phyloP scores from a whole-genome alignment of 192 early-diverging fungal species.

The Coemansia sp. region DNA sequence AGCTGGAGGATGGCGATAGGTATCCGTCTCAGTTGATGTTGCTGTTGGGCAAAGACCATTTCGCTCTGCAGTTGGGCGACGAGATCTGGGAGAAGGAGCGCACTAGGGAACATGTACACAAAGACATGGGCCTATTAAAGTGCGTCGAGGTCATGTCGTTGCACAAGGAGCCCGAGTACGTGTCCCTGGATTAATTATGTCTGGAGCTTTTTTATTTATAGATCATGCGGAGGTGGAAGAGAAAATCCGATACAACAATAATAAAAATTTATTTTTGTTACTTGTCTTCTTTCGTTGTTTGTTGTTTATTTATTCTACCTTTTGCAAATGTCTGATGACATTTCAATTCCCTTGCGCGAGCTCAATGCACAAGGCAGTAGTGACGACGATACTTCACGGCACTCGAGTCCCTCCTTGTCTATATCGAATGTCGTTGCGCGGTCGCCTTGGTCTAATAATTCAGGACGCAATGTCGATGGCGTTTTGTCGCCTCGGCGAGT shows the following conservation, averaged over 20 bases:
- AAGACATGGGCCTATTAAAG: slow-evolving; percentile 35
- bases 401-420: neutral
- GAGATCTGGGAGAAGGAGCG: slow-evolving; percentile 30
- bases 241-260: neutral
- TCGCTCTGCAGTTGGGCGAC: slow-evolving; percentile 29
- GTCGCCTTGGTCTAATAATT: neutral
- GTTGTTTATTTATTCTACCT: neutral
- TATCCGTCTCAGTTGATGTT: slow-evolving; percentile 37
- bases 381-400: neutral
- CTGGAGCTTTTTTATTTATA: neutral
- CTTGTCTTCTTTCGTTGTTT: neutral
- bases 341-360: slow-evolving; percentile 17
- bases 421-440: neutral
- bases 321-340: slow-evolving; percentile 9
- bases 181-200: neutral
- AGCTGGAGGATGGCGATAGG: slow-evolving; percentile 9
- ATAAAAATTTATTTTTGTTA: neutral
- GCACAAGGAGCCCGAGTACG: slow-evolving; percentile 7
- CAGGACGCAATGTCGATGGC: neutral
- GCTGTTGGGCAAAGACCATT: slow-evolving; percentile 37
- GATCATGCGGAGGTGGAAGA: neutral
- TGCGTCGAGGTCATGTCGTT: slow-evolving; percentile 23
- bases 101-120: slow-evolving; percentile 5
- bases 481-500: slow-evolving; percentile 9
- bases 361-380: neutral